phyloP scores from a whole-genome alignment of 768 basidiomycete species.

The Leccinum rimulosum region DNA sequence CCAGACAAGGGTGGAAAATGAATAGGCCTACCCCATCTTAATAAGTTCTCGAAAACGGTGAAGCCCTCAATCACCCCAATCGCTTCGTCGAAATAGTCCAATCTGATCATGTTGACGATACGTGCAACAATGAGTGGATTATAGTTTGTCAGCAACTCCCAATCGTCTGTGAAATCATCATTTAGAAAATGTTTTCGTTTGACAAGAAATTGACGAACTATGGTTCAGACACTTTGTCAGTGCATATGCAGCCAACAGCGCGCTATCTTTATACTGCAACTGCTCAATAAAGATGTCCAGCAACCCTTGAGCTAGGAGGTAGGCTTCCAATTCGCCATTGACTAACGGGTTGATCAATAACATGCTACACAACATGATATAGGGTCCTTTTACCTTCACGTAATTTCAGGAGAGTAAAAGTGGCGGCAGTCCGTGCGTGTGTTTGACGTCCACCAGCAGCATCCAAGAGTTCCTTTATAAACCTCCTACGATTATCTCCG shows the following conservation, averaged over 20 bases:
- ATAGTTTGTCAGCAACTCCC: neutral
- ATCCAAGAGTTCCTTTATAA: constrained; percentile 10
- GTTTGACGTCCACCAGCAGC: constrained; percentile 3
- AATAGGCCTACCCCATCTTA: constrained; percentile 5
- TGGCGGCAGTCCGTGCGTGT: constrained; percentile 15
- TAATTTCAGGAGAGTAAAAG: constrained; percentile 14
- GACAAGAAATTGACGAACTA: constrained; percentile 1
- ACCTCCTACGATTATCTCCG: constrained; percentile 3
- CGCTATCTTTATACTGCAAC: constrained; percentile 12
- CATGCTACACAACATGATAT: neutral
- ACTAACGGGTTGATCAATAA: neutral
- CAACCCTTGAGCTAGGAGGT: constrained; percentile 1
- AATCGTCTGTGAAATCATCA: neutral
- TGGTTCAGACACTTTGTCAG: constrained; percentile 10
- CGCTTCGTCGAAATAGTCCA: constrained; percentile 27
- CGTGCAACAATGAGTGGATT: constrained; percentile 10
- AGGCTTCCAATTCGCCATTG: constrained; percentile 1
- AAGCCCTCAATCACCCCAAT: constrained; percentile 21
- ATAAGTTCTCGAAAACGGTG: constrained; percentile 13
- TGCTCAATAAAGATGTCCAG: constrained; percentile 11
- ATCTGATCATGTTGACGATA: constrained; percentile 24
- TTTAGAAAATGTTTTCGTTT: neutral
- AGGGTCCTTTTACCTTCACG: neutral
- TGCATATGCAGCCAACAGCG: constrained; percentile 16
- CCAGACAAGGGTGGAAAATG: neutral